Evolutionary conservation across 768 basidiomycete species (phyloP).

Genomic region (Boletellus ananas): DNA sequence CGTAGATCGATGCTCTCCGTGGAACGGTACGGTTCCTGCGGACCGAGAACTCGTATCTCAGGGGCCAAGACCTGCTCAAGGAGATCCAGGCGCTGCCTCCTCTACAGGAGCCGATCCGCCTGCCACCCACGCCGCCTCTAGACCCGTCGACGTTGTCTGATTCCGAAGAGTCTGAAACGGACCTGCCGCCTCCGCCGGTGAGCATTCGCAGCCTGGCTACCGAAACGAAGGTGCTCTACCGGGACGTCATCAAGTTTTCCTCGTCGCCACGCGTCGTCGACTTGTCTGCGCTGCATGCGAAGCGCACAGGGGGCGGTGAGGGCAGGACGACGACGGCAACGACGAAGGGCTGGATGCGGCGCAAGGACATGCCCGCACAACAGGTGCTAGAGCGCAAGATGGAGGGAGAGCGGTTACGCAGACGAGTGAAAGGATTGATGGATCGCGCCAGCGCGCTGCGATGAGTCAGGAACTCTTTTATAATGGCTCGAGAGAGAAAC

Average conservation of each 20-base stretch:
- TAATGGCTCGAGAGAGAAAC: not conserved
- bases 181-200: constrained; percentile 39
- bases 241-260: constrained; percentile 85
- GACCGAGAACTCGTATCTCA: constrained; percentile 89
- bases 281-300: constrained; percentile 57
- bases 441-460: constrained; percentile 50
- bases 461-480: not conserved
- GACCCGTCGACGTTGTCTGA: constrained; percentile 65
- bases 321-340: constrained; percentile 42
- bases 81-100: constrained; percentile 74
- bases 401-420: constrained; percentile 70
- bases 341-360: constrained; percentile 70
- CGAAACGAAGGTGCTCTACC: constrained; percentile 82
- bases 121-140: constrained; percentile 62
- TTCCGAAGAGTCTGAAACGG: constrained; percentile 58
- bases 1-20: constrained; percentile 84
- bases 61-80: constrained; percentile 83
- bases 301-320: constrained; percentile 45
- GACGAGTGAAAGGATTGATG: constrained; percentile 65
- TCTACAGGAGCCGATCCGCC: constrained; percentile 47
- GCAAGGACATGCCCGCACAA: constrained; percentile 75
- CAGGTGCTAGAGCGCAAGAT: constrained; percentile 75
- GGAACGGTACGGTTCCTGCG: constrained; percentile 91
- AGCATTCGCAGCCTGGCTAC: constrained; percentile 67
- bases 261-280: constrained; percentile 85